A percentile compares a stretch with the other conserved stretches of the same genome.
phyloP scores from a whole-genome alignment of 306 rosid species.

The Prosopis cineraria region DNA sequence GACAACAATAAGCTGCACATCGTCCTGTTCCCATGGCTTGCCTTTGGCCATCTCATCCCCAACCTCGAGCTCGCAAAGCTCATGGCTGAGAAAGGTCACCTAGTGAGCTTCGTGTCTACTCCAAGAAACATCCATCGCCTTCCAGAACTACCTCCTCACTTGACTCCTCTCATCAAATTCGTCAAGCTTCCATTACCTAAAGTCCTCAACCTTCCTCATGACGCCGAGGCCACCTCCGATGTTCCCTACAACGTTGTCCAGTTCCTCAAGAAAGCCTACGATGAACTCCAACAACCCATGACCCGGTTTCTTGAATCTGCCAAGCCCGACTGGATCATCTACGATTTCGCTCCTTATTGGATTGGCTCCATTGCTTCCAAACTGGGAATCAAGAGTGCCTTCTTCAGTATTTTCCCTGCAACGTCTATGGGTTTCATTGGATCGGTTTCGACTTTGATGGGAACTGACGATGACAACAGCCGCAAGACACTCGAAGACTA shows the following conservation, averaged over 20 bases:
- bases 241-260: background rate
- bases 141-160: background rate
- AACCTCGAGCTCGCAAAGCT: background rate
- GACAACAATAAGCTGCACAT: background rate
- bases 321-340: slow-evolving; percentile 28
- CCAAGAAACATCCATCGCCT: slow-evolving; percentile 10
- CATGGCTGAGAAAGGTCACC: background rate
- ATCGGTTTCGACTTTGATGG: background rate
- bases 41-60: background rate
- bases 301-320: slow-evolving; percentile 12
- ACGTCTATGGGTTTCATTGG: background rate
- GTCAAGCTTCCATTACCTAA: background rate
- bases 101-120: slow-evolving; percentile 19
- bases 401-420: background rate
- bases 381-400: background rate
- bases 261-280: background rate
- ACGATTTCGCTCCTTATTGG: background rate
- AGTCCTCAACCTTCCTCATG: background rate
- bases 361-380: background rate
- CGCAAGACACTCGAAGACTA: background rate
- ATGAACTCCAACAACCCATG: background rate
- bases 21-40: background rate
- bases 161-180: background rate
- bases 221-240: background rate
- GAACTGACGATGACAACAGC: background rate